phyloP scores from a whole-genome alignment of 192 early-diverging fungal genomes.

The Podila verticillata region DNA sequence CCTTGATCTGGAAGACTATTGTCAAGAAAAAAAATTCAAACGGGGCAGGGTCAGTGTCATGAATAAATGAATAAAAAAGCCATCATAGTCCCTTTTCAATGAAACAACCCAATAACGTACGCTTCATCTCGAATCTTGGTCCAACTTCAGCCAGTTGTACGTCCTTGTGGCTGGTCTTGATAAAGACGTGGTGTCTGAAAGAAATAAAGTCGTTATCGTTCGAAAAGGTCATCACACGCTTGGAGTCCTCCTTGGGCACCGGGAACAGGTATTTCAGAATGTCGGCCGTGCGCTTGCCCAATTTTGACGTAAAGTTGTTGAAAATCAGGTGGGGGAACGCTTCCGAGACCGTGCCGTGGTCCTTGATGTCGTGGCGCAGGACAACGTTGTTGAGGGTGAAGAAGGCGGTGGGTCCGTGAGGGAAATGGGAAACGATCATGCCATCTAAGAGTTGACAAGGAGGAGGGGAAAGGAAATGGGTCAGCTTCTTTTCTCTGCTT shows the following conservation, averaged over 20 bases:
- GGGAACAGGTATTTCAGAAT: conserved; percentile 98
- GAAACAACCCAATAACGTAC: conserved; percentile 52
- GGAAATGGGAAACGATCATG: conserved; percentile 94
- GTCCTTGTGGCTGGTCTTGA: conserved; percentile 88
- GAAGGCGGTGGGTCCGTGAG: conserved; percentile 97
- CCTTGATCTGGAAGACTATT: conserved; percentile 92
- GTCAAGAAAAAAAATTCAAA: background rate
- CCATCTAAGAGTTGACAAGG: conserved; percentile 69
- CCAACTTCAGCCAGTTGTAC: conserved; percentile 97
- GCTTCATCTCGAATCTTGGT: conserved; percentile 97
- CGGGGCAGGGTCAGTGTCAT: background rate
- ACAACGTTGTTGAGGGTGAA: conserved; percentile 99
- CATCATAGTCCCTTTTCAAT: background rate
- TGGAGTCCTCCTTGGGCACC: conserved; percentile 95
- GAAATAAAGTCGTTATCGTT: conserved; percentile 98
- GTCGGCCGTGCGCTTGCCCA: conserved; percentile 77
- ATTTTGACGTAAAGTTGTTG: conserved; percentile 90
- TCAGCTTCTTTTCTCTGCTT: too few relatives aligned
- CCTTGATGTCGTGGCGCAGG: conserved; percentile 95
- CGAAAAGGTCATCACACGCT: conserved; percentile 97
- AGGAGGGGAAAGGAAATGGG: conserved; percentile 2
- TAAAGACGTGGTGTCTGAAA: conserved; percentile 96
- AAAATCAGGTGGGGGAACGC: conserved; percentile 98
- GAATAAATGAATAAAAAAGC: background rate
- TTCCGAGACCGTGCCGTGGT: conserved; percentile 96